phyloP scores from a whole-genome alignment of 2,329 filamentous ascomycete genomes.

The Exophiala dermatitidis region DNA sequence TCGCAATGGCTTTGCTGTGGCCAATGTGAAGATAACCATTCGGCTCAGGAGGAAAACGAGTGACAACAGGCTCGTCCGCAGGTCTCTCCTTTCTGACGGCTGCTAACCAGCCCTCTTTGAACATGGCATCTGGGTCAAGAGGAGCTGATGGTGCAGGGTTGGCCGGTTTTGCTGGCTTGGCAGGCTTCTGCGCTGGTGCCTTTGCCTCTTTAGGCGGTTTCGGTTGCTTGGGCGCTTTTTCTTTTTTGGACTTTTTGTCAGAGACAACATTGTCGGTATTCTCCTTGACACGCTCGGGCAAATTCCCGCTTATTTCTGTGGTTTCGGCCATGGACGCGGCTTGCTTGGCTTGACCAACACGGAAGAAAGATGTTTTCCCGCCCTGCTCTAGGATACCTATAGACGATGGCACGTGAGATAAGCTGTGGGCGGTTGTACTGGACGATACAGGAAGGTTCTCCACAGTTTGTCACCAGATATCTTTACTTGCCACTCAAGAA shows the following conservation, averaged over 20 bases:
- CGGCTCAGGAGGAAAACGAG: slow-evolving; percentile 76
- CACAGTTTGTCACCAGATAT: neutral
- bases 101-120: slow-evolving; percentile 69
- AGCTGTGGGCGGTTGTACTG: neutral
- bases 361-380: neutral
- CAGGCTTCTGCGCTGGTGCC: slow-evolving; percentile 24
- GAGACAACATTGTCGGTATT: slow-evolving; percentile 16
- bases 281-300: slow-evolving; percentile 35
- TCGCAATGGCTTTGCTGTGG: slow-evolving; percentile 88
- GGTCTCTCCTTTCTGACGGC: slow-evolving; percentile 65
- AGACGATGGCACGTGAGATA: slow-evolving; percentile 6
- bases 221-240: slow-evolving; percentile 39
- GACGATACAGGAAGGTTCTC: neutral
- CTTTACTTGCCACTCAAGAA: neutral
- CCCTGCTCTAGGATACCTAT: neutral
- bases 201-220: slow-evolving; percentile 32
- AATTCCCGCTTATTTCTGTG: slow-evolving; percentile 13
- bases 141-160: slow-evolving; percentile 29
- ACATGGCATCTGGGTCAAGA: slow-evolving; percentile 57
- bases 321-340: slow-evolving; percentile 20
- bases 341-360: neutral
- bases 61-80: slow-evolving; percentile 48
- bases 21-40: slow-evolving; percentile 93
- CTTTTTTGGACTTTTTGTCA: slow-evolving; percentile 27
- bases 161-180: slow-evolving; percentile 30